phyloP scores from a whole-genome alignment of 768 basidiomycete species.

The Hebeloma cylindrosporum region DNA sequence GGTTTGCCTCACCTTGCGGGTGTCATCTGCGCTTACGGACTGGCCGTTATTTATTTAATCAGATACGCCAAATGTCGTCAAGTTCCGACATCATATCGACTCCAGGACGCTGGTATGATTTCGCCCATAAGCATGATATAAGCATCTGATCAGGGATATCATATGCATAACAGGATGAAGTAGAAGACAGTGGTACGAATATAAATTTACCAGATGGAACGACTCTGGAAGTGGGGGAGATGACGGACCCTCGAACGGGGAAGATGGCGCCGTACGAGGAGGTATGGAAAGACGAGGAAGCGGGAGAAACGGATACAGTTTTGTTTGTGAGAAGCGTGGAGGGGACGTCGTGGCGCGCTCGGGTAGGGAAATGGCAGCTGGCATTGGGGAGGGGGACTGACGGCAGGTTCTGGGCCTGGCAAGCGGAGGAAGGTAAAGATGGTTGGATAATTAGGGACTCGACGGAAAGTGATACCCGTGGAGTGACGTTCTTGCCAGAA shows the following conservation, averaged over 20 bases:
- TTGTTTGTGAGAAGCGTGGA: not conserved
- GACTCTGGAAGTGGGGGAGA: too few species aligned
- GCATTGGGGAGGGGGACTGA: not conserved
- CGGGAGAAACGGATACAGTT: not conserved
- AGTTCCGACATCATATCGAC: slow-evolving; percentile 9
- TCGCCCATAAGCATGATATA: too few species aligned
- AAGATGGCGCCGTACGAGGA: too few species aligned
- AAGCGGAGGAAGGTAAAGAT: not conserved
- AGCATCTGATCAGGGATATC: too few species aligned
- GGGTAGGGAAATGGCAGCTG: not conserved
- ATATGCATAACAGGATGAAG: too few species aligned
- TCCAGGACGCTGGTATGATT: slow-evolving; percentile 10
- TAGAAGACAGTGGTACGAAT: too few species aligned
- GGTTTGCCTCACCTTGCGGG: not conserved
- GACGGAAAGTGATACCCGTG: too few species aligned
- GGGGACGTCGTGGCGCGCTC: slow-evolving; percentile 1
- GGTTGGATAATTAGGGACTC: too few species aligned
- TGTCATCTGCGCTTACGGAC: not conserved
- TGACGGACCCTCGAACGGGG: too few species aligned
- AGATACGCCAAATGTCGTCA: slow-evolving; percentile 1
- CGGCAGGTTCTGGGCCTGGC: slow-evolving; percentile 9
- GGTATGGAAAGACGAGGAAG: too few species aligned
- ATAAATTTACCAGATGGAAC: too few species aligned
- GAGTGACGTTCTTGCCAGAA: too few species aligned
- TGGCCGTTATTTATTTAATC: not conserved